A percentile compares a stretch with the other conserved stretches of the same genome.
Conservation (phyloP, 371 early-diverging fungal species). For the Mucor racemosus region DNA sequence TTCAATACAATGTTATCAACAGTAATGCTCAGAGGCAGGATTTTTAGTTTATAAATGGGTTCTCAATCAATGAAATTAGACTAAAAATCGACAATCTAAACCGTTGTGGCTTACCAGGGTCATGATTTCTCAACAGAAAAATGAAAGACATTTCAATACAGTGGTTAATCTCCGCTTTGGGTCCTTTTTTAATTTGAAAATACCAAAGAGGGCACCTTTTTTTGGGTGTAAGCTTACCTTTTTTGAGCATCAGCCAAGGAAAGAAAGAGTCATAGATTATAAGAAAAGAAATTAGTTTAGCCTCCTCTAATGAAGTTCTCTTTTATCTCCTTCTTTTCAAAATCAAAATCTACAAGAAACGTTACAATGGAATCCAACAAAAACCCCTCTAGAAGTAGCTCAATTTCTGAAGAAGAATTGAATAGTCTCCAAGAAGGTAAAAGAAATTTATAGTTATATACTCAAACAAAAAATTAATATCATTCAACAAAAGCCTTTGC, state of each 20-base stretch:
- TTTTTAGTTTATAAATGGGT: no score
- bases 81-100: neutral
- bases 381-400: neutral
- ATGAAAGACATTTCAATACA: no score
- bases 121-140: no score
- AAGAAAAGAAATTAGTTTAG: neutral
- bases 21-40: no score
- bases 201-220: neutral
- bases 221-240: neutral
- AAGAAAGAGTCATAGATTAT: neutral
- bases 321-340: slow-evolving; percentile 11
- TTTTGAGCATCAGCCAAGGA: slow-evolving; percentile 1
- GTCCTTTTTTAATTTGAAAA: no score
- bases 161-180: no score
- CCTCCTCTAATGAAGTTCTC: slow-evolving; percentile 14
- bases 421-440: slow-evolving; percentile 31
- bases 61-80: neutral
- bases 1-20: neutral
- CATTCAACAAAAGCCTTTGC: slow-evolving; percentile 21
- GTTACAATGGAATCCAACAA: neutral
- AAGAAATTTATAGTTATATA: no score
- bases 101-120: no score
- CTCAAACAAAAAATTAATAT: neutral
- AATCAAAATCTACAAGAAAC: neutral
- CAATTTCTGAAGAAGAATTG: slow-evolving; percentile 26